phyloP scores from a whole-genome alignment of 148 eudicot species.

The Bassia scoparia region DNA sequence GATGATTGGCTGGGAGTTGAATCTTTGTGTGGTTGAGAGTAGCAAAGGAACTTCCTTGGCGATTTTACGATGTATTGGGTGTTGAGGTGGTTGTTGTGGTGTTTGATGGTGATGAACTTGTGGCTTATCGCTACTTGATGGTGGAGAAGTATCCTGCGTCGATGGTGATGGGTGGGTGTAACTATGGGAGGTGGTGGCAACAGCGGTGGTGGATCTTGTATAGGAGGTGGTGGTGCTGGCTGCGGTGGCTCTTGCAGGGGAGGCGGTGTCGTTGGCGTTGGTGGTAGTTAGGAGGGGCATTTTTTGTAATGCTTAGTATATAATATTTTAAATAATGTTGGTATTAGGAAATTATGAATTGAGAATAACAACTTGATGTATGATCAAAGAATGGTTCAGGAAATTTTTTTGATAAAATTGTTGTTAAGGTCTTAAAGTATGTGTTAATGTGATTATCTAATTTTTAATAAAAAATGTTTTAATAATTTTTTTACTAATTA shows the following conservation, averaged over 20 bases:
- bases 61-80: neutral
- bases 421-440: neutral
- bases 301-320: no score
- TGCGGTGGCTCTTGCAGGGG: neutral
- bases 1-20: neutral
- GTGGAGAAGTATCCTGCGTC: neutral
- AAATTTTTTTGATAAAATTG: no score
- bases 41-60: neutral
- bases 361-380: no score
- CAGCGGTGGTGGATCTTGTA: neutral
- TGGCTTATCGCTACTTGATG: neutral
- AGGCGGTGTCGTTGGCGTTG: neutral
- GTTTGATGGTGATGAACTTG: neutral
- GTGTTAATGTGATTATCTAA: neutral
- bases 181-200: neutral
- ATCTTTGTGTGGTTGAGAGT: constrained; percentile 5
- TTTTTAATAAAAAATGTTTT: no score
- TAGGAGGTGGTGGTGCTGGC: neutral
- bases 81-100: neutral
- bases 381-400: no score
- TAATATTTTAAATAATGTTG: no score
- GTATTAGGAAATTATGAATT: no score
- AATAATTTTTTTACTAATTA: no score
- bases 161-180: neutral
- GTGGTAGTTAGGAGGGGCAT: neutral